Evolutionary conservation across 768 basidiomycete species (phyloP).

Genomic region (Hysterangium stoloniferum): DNA sequence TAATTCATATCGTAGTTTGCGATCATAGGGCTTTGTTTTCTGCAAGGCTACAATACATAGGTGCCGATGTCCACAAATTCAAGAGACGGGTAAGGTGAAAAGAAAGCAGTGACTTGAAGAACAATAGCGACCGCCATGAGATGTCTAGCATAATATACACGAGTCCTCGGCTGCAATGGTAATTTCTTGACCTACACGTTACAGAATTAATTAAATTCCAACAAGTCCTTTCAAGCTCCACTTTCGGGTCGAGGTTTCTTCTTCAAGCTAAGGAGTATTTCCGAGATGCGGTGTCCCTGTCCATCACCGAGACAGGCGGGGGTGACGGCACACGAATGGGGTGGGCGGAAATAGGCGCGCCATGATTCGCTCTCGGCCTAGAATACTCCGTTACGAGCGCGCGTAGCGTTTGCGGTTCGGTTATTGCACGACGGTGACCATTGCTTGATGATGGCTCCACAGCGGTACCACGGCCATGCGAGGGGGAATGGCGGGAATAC

Average conservation of each 20-base stretch:
- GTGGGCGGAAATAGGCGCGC: slow-evolving; percentile 5
- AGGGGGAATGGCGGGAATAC: slow-evolving; percentile 9
- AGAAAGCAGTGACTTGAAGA: neutral
- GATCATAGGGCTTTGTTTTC: slow-evolving; percentile 1
- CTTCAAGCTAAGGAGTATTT: slow-evolving; percentile 8
- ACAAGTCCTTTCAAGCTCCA: neutral
- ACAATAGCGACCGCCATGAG: neutral
- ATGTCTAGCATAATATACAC: slow-evolving; percentile 5
- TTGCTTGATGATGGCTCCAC: slow-evolving; percentile 35
- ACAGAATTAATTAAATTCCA: slow-evolving; percentile 1
- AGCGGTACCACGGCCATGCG: neutral
- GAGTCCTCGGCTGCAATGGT: slow-evolving; percentile 3
- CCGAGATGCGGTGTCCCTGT: slow-evolving; percentile 1
- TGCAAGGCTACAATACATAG: slow-evolving; percentile 3
- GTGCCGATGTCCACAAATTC: neutral
- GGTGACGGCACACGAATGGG: slow-evolving; percentile 8
- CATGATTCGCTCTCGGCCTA: slow-evolving; percentile 1
- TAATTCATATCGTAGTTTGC: too few species aligned
- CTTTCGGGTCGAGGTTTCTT: neutral
- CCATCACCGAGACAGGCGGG: slow-evolving; percentile 9
- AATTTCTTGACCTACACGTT: neutral
- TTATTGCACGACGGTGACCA: slow-evolving; percentile 48
- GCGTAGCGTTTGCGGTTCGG: slow-evolving; percentile 47
- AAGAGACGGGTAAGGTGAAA: neutral
- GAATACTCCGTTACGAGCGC: slow-evolving; percentile 6